phyloP scores from a whole-genome alignment of 257 asterid genomes.

The Solanum commersonii region DNA sequence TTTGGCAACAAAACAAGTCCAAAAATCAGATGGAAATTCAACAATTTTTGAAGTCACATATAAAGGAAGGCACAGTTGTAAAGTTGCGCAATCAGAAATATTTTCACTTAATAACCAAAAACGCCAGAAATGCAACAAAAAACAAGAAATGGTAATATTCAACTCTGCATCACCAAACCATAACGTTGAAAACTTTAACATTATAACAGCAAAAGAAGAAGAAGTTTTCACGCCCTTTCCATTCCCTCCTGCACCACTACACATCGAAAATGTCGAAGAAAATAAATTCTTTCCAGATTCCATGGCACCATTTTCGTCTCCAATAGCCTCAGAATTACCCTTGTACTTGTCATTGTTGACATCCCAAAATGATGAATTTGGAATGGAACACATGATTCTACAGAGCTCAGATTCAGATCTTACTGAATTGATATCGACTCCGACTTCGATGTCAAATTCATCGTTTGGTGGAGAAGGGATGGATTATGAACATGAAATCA shows the following conservation, averaged over 20 bases:
- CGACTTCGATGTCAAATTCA: constrained; percentile 27
- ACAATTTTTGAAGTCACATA: constrained; percentile 47
- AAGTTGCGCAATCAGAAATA: not conserved
- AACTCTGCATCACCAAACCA: constrained; percentile 1
- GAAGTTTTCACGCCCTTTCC: constrained; percentile 28
- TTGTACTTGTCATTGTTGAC: constrained; percentile 22
- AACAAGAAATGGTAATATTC: not conserved
- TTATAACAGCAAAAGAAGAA: constrained; percentile 1
- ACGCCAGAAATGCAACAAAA: constrained; percentile 6
- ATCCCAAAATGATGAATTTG: constrained; percentile 20
- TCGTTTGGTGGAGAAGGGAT: constrained; percentile 20
- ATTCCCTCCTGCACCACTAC: constrained; percentile 30
- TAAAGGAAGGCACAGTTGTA: constrained; percentile 58
- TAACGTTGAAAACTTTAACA: constrained; percentile 17
- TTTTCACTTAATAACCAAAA: constrained; percentile 6
- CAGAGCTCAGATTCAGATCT: constrained; percentile 30
- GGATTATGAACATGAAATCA: constrained; percentile 25
- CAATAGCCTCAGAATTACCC: constrained; percentile 37
- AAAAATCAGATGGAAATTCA: constrained; percentile 46
- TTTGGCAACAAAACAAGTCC: constrained; percentile 73
- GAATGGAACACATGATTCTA: constrained; percentile 7
- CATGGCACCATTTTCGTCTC: constrained; percentile 31
- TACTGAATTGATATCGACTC: constrained; percentile 39
- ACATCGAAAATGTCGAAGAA: constrained; percentile 15
- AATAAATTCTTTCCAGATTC: constrained; percentile 8